These are phyloP conservation scores for Chlorella variabilis DNA, from an alignment of 163 green algal species.

Conservation along the genomic window DNA sequence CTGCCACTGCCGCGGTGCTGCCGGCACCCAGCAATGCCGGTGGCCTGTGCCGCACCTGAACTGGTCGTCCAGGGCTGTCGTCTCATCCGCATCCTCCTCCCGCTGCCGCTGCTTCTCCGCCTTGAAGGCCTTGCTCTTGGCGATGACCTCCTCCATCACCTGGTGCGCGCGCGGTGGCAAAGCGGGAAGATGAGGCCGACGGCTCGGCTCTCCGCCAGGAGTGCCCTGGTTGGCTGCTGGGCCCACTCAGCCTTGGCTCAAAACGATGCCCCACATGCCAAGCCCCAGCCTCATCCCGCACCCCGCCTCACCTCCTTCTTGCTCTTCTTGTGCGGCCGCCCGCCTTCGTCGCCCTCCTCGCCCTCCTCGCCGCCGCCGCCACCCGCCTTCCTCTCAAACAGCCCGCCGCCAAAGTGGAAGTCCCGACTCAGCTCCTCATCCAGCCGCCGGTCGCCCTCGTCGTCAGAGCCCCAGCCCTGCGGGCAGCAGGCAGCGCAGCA, in stretches of 20 bases:
- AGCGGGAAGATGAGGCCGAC: no score
- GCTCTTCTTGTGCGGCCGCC: slow-evolving; percentile 56
- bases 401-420: slow-evolving; percentile 85
- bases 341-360: slow-evolving; percentile 41
- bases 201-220: no score
- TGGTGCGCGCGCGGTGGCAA: slow-evolving; percentile 55
- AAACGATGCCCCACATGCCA: no score
- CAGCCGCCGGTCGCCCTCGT: slow-evolving; percentile 41
- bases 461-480: slow-evolving; percentile 45
- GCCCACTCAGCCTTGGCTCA: no score
- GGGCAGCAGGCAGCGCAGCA: neutral
- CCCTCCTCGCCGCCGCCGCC: neutral
- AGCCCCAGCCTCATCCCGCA: no score
- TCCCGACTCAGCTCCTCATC: slow-evolving; percentile 46
- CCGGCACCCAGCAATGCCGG: no score
- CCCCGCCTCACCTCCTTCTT: slow-evolving; percentile 79
- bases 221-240: no score
- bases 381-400: slow-evolving; percentile 47
- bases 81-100: slow-evolving; percentile 86
- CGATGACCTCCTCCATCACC: slow-evolving; percentile 98
- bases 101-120: slow-evolving; percentile 81
- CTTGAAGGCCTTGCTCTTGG: slow-evolving; percentile 93
- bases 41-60: slow-evolving; percentile 58
- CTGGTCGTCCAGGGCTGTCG: slow-evolving; percentile 76
- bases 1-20: no score